Conservation (phyloP, 768 basidiomycete species). For the Suillus discolor region DNA sequence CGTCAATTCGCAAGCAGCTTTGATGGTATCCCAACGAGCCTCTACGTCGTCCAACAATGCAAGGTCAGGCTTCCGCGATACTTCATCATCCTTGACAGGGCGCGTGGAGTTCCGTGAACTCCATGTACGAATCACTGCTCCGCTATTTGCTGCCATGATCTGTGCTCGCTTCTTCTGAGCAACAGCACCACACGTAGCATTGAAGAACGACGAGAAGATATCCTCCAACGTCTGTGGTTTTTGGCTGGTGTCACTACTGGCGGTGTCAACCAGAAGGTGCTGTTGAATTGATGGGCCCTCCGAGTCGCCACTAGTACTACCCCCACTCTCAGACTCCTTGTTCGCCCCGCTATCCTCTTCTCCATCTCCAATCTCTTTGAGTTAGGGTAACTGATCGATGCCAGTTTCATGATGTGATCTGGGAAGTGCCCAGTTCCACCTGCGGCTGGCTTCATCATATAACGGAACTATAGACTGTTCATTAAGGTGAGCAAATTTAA, state of each 20-base stretch:
- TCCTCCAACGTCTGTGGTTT: not conserved
- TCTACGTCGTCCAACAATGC: not conserved
- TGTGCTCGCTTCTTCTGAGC: not conserved
- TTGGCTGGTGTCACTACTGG: too few species aligned
- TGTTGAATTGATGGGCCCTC: too few species aligned
- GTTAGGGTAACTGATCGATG: not conserved
- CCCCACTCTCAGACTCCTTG: not conserved
- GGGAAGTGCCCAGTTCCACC: not conserved
- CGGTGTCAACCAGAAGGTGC: too few species aligned
- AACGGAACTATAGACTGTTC: not conserved
- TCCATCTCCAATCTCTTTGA: not conserved
- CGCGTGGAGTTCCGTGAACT: not conserved
- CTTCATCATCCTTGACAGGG: not conserved
- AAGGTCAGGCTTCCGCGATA: not conserved
- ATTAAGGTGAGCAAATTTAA: not conserved
- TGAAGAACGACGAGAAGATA: not conserved
- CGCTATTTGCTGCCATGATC: not conserved
- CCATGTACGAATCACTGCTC: not conserved
- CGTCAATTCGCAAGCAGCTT: not conserved
- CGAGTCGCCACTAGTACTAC: too few species aligned
- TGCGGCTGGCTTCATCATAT: not conserved
- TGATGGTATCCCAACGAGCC: not conserved
- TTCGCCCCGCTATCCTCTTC: not conserved
- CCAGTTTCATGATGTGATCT: not conserved
- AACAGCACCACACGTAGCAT: not conserved